Base-by-base conservation (phyloP, 2,329 filamentous ascomycete genomes). In the Talaromyces sp. region DNA sequence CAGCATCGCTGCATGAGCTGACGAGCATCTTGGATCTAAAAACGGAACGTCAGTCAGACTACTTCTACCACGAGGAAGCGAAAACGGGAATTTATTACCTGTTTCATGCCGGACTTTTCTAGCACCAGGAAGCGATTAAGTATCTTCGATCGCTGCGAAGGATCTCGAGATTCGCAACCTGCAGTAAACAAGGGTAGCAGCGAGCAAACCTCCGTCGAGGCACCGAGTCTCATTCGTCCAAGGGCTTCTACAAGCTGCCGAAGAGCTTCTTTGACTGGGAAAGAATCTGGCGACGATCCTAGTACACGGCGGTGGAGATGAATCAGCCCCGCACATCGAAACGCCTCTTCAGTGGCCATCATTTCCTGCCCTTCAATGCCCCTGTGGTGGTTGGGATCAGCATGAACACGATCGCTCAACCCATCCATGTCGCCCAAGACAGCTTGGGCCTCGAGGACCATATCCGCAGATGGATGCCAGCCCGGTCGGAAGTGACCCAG, bases 171-270 rank as follows among this genome's bases (percentile, higher is more conserved):
- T 68, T 94, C 88, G 60, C 89, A 92, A 0, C 90, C 90, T 1
- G 90, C 90, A 1, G 88, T 89, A 70, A 94, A 94, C 74, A 94
- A 85, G 0, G 90, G 90, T 59, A 94, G 92, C 35, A 94, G 70
- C 16, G 90, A 75, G 64, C 88, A 90, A 8, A 84, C 86, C 70
- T 93, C 90, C 0, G 89, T 88, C 14, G 85, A 85, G 27, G 86
- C 86, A 5, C 88, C 87, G 11, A 79, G 75, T 11, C 84, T 76
- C 44, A 94, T 83, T 33, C 81, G 82, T 19, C 77, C 77, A 55
- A 93, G 75, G 29, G 85, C 82, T 1, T 76, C 74, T 24, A 90
- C 75, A 41, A 93, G 87, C 55, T 83, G 80, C 33, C 77, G 70
- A 4, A 92, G 84, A 0, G 84, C 82, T 10, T 76, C 73, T 60